Evolutionary conservation across 2,329 filamentous ascomycete genomes (phyloP).

Genomic region (Verticillium tricorpus): DNA sequence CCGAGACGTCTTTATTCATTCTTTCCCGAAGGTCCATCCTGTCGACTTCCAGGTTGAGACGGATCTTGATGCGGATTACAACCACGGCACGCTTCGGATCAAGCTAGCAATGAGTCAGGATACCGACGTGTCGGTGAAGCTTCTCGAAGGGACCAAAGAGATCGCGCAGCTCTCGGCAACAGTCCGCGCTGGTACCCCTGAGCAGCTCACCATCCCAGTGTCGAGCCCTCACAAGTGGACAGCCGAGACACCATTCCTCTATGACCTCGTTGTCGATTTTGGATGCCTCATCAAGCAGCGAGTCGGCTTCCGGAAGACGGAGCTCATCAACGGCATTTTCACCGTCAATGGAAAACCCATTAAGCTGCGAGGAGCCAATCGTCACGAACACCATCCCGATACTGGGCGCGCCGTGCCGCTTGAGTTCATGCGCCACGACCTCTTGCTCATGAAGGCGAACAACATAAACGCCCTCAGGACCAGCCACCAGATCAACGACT

Average conservation of each 20-base stretch:
- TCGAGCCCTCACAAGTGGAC: slow-evolving; percentile 56
- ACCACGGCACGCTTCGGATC: slow-evolving; percentile 45
- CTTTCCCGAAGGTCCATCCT: slow-evolving; percentile 50
- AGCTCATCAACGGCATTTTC: slow-evolving; percentile 56
- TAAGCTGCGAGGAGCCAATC: slow-evolving; percentile 64
- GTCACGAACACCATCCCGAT: slow-evolving; percentile 64
- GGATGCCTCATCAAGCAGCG: slow-evolving; percentile 31
- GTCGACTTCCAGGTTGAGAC: slow-evolving; percentile 54
- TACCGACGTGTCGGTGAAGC: slow-evolving; percentile 27
- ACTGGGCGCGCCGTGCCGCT: slow-evolving; percentile 58
- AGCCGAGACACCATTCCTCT: slow-evolving; percentile 62
- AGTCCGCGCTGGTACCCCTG: slow-evolving; percentile 11
- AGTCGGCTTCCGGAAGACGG: slow-evolving; percentile 59
- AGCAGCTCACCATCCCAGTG: slow-evolving; percentile 28
- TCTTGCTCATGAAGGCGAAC: slow-evolving; percentile 62
- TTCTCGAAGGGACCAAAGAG: slow-evolving; percentile 16
- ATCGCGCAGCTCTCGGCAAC: slow-evolving; percentile 2
- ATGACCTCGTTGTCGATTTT: slow-evolving; percentile 39
- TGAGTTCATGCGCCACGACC: slow-evolving; percentile 53
- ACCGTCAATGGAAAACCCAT: slow-evolving; percentile 63
- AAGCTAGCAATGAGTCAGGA: slow-evolving; percentile 35
- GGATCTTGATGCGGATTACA: slow-evolving; percentile 47
- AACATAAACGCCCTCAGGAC: slow-evolving; percentile 69
- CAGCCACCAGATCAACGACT: slow-evolving; percentile 61
- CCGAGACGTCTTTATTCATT: slow-evolving; percentile 61